A percentile compares a stretch with the other conserved stretches of the same genome.
phyloP scores from a whole-genome alignment of 148 eudicot species.

The Polygonum aviculare region DNA sequence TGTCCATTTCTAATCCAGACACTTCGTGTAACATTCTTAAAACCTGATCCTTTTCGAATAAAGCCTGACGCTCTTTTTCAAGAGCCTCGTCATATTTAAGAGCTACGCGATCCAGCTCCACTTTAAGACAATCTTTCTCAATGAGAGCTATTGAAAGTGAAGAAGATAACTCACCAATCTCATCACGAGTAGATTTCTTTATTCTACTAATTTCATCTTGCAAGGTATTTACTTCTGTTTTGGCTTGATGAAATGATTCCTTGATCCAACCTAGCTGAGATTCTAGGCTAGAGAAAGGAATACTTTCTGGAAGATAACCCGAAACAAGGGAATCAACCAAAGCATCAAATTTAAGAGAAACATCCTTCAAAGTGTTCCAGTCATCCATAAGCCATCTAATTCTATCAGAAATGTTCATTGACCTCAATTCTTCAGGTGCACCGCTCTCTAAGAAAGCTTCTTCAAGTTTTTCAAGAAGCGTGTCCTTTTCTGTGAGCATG shows the following conservation, averaged over 20 bases:
- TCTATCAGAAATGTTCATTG: conserved; percentile 45
- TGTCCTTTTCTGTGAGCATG: conserved; percentile 47
- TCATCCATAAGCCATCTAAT: conserved; percentile 64
- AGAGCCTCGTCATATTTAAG: conserved; percentile 30
- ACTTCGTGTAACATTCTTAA: conserved; percentile 49
- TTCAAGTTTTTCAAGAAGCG: conserved; percentile 47
- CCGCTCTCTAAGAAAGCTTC: conserved; percentile 40
- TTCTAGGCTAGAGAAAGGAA: conserved; percentile 50
- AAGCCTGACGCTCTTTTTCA: conserved; percentile 38
- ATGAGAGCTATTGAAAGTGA: conserved; percentile 46
- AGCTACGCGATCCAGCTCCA: conserved; percentile 49
- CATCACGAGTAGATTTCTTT: conserved; percentile 35
- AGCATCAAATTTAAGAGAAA: conserved; percentile 34
- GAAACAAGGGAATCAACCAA: conserved; percentile 41
- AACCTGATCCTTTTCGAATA: conserved; percentile 47
- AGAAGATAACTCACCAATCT: conserved; percentile 44
- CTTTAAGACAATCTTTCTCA: conserved; percentile 45
- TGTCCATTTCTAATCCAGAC: conserved; percentile 39
- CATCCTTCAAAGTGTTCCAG: conserved; percentile 43
- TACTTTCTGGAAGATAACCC: conserved; percentile 51
- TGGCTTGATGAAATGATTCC: conserved; percentile 49
- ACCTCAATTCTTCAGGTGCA: conserved; percentile 32
- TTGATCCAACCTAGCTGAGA: conserved; percentile 56
- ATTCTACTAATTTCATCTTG: conserved; percentile 39
- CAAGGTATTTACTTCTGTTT: conserved; percentile 38